phyloP scores from a whole-genome alignment of 306 rosid species.

The Quercus ilex region DNA sequence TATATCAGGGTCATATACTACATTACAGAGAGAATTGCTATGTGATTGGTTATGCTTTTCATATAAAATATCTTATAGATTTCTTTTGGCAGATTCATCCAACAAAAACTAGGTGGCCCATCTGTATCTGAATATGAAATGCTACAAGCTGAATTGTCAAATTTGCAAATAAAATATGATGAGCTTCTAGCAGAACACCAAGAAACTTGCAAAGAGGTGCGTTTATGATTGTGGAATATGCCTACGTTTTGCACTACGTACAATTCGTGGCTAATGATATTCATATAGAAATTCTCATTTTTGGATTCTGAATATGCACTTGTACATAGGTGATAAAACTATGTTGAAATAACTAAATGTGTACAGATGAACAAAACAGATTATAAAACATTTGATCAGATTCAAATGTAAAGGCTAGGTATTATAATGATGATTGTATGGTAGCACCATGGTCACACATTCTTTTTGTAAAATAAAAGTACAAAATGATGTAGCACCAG shows the following conservation, averaged over 20 bases:
- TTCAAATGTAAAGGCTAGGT: neutral
- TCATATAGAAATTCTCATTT: neutral
- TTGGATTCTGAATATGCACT: neutral
- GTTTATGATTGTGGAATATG: neutral
- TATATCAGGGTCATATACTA: neutral
- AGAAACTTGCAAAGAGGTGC: slow-evolving; percentile 74
- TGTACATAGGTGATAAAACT: neutral
- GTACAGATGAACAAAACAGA: neutral
- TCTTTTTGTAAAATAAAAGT: neutral
- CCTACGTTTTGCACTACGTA: neutral
- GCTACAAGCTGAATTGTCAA: slow-evolving; percentile 70
- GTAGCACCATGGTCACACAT: neutral
- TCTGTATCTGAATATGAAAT: slow-evolving; percentile 66
- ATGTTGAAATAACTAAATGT: neutral
- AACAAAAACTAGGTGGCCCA: slow-evolving; percentile 80
- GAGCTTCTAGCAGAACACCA: slow-evolving; percentile 62
- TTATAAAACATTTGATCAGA: neutral
- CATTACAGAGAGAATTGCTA: neutral
- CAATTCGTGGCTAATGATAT: neutral
- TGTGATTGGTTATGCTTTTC: neutral
- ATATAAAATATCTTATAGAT: neutral
- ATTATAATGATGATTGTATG: neutral
- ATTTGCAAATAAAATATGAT: slow-evolving; percentile 60
- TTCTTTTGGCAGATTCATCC: slow-evolving; percentile 64
- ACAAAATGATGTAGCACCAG: neutral